Evolutionary conservation across 2,329 filamentous ascomycete genomes (phyloP), one percentile per base, ranked within the genome.

Genomic region (Chrysosporium queenslandicum): DNA sequence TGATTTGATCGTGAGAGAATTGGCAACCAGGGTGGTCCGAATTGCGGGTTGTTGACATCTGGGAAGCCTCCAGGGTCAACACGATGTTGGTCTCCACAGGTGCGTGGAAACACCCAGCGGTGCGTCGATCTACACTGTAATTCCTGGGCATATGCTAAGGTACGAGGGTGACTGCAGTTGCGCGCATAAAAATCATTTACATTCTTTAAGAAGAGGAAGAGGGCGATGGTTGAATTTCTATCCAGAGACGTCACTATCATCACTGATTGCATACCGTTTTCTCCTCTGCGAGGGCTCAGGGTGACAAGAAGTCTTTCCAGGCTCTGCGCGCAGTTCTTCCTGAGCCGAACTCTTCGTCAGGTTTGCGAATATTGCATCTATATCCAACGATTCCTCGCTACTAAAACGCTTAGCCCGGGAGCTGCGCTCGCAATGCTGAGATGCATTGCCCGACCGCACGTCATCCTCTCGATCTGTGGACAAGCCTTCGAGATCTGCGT

Each of bases 211-310:
- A n/a, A n/a, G n/a, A n/a, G n/a, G n/a, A n/a, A n/a, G n/a, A n/a
- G n/a, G n/a, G n/a, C n/a, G n/a, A n/a, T n/a, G 14, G 3, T 40
- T 4, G 7, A 27, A 2, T 41, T 41, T 16, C 46, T 49, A 49
- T 32, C 32, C 46, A 30, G 7, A 30, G 3, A 45, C 16, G 53
- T 66, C 63, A 53, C 58, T 64, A 32, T 67, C n/a, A n/a, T n/a
- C 62, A 55, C 63, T 62, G 49, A 63, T 47, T 23, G 64, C 55
- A 29, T 55, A 50, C n/a, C 54, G 58, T 23, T 48, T 60, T 54
- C 53, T 56, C 52, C 56, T 60, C 52, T 52, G 56, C 16, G 49
- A 43, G 48, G 55, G 40, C 41, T 55, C 58, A n/a, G 14, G 51
- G 21, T 20, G 23, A 3, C 18, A 40, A 11, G 49, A 37, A 40